Conservation (phyloP, 2,329 filamentous ascomycete species). For the Aaosphaeria pasadenensis region DNA sequence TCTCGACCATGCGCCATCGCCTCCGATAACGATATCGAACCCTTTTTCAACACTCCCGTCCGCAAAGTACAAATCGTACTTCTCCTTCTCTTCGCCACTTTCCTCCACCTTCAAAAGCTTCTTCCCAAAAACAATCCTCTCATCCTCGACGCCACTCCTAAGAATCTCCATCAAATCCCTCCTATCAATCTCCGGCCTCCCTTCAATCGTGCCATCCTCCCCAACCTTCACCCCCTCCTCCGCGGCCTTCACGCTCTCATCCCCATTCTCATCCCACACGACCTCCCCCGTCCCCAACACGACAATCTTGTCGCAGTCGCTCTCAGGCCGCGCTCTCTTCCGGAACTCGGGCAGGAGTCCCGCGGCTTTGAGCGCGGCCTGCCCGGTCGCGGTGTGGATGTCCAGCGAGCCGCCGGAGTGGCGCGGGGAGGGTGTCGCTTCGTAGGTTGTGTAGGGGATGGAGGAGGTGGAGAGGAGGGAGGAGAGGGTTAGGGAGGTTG, state of each 20-base stretch:
- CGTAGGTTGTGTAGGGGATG: slow-evolving; percentile 50
- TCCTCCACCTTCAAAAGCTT: slow-evolving; percentile 37
- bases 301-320: slow-evolving; percentile 49
- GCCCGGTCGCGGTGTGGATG: slow-evolving; percentile 51
- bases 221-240: slow-evolving; percentile 22
- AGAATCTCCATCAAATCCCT: slow-evolving; percentile 39
- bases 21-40: slow-evolving; percentile 48
- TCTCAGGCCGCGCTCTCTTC: slow-evolving; percentile 51
- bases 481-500: slow-evolving; percentile 50
- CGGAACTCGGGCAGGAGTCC: slow-evolving; percentile 51
- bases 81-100: slow-evolving; percentile 1
- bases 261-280: slow-evolving; percentile 22
- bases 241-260: slow-evolving; percentile 42
- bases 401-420: slow-evolving; percentile 44
- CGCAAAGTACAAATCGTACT: slow-evolving; percentile 29
- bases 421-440: slow-evolving; percentile 35
- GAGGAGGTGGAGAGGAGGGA: slow-evolving; percentile 50
- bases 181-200: slow-evolving; percentile 52
- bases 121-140: neutral
- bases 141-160: slow-evolving; percentile 34
- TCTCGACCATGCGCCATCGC: slow-evolving; percentile 48
- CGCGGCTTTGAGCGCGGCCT: slow-evolving; percentile 51
- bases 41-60: slow-evolving; percentile 25
- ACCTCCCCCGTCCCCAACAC: slow-evolving; percentile 33
- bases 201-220: neutral